A percentile compares a stretch with the other conserved stretches of the same genome.
Evolutionary conservation across 2,329 filamentous ascomycete genomes (phyloP).

Genomic region (Hymenoscyphus infarciens): DNA sequence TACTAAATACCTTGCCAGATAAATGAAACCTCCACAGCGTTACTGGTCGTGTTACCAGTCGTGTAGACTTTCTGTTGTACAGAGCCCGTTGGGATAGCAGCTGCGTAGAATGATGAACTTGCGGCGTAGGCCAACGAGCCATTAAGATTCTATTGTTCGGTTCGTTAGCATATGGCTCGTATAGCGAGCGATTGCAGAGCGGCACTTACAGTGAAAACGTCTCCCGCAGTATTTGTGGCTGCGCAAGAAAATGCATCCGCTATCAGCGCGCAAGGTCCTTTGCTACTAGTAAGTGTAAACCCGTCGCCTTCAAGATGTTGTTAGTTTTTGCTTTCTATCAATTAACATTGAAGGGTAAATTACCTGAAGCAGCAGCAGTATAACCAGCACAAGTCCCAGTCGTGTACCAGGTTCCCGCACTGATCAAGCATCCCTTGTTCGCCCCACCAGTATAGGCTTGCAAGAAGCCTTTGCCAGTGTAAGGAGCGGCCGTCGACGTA

Average conservation of each 20-base stretch:
- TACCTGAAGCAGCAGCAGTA: slow-evolving; percentile 51
- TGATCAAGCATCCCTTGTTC: slow-evolving; percentile 61
- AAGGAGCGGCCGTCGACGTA: slow-evolving; percentile 34
- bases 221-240: slow-evolving; percentile 39
- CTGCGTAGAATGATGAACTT: slow-evolving; percentile 33
- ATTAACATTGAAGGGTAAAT: slow-evolving; percentile 28
- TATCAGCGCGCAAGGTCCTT: slow-evolving; percentile 55
- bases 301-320: slow-evolving; percentile 22
- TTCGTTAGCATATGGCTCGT: too few species aligned
- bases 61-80: slow-evolving; percentile 34
- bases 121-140: slow-evolving; percentile 31
- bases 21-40: slow-evolving; percentile 32
- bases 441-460: slow-evolving; percentile 49
- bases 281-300: slow-evolving; percentile 52
- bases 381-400: slow-evolving; percentile 66
- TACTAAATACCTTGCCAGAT: slow-evolving; percentile 7
- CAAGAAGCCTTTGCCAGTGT: slow-evolving; percentile 54
- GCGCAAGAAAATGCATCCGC: slow-evolving; percentile 52
- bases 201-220: slow-evolving; percentile 34
- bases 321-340: slow-evolving; percentile 3
- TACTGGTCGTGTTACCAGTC: slow-evolving; percentile 21
- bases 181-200: not conserved
- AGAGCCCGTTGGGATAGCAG: slow-evolving; percentile 33
- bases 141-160: slow-evolving; percentile 11
- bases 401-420: slow-evolving; percentile 63